Percentiles rank a stretch among this genome's conserved stretches.
phyloP scores from a whole-genome alignment of 1,139 yeast species.

The Candida sp. region DNA sequence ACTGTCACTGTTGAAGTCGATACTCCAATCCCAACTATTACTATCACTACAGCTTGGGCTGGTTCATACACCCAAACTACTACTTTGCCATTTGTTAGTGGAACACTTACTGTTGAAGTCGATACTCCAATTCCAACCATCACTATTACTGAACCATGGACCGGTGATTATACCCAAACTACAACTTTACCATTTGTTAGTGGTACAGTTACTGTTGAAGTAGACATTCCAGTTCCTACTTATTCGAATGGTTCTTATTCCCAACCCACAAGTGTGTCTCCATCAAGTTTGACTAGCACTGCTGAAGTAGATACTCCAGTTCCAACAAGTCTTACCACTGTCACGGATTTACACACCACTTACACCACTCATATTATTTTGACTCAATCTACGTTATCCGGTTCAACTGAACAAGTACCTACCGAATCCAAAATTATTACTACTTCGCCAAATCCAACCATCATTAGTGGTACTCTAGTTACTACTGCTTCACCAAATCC shows the following conservation, averaged over 20 bases:
- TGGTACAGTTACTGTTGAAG: slow-evolving; percentile 15
- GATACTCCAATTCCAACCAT: neutral
- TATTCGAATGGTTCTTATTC: neutral
- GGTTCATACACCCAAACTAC: no score
- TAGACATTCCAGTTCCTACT: slow-evolving; percentile 8
- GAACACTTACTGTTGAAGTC: slow-evolving; percentile 6
- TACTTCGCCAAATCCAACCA: neutral
- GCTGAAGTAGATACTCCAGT: slow-evolving; percentile 13
- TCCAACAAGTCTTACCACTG: no score
- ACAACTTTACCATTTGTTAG: slow-evolving; percentile 5
- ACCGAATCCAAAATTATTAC: neutral
- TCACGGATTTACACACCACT: no score
- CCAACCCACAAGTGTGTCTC: slow-evolving; percentile 1
- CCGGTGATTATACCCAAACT: slow-evolving; percentile 3
- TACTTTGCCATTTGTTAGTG: no score
- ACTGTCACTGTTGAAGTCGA: slow-evolving; percentile 10
- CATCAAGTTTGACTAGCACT: slow-evolving; percentile 10
- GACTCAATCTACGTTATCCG: neutral
- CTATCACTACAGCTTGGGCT: no score
- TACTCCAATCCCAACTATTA: slow-evolving; percentile 7
- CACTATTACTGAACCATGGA: slow-evolving; percentile 17
- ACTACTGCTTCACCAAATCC: slow-evolving; percentile 2
- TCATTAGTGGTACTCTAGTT: slow-evolving; percentile 3
- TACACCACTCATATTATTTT: no score
- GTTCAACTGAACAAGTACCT: neutral